These are phyloP conservation scores for Coemansia sp. DNA, from an alignment of 192 early-diverging fungal genomes.

Conservation along the genomic window DNA sequence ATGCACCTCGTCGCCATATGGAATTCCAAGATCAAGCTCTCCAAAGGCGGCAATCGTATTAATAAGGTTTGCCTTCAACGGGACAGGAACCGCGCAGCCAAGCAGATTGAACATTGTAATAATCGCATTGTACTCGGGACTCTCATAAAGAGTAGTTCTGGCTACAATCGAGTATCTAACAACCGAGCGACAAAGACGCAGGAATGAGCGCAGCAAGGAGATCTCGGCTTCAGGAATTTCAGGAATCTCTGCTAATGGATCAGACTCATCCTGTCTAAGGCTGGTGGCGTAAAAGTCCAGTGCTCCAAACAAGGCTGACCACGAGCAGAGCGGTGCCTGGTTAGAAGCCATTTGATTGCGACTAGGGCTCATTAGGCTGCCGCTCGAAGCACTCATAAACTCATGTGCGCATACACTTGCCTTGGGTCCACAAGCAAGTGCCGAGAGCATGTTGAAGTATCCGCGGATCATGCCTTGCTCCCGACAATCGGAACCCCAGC, in stretches of 20 bases:
- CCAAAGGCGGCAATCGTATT: conserved; percentile 83
- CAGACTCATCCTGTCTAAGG: conserved; percentile 48
- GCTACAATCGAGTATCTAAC: conserved; percentile 75
- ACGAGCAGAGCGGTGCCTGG: conserved; percentile 66
- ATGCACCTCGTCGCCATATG: conserved; percentile 38
- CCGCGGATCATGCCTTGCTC: conserved; percentile 64
- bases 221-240: conserved; percentile 77
- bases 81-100: conserved; percentile 71
- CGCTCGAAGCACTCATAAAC: conserved; percentile 52
- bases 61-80: conserved; percentile 80
- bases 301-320: conserved; percentile 75
- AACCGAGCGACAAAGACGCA: conserved; percentile 74
- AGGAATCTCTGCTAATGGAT: conserved; percentile 22
- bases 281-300: conserved; percentile 65
- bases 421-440: conserved; percentile 74
- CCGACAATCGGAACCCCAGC: conserved; percentile 64
- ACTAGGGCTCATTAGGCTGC: conserved; percentile 36
- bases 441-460: conserved; percentile 80
- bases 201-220: conserved; percentile 67
- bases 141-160: conserved; percentile 67
- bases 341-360: conserved; percentile 35
- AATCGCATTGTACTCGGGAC: conserved; percentile 65
- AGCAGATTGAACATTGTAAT: conserved; percentile 77
- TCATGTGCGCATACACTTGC: conserved; percentile 63
- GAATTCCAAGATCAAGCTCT: conserved; percentile 31